Conservation (phyloP, 176 grass and related monocot genomes). For the Thalia dealbata region DNA sequence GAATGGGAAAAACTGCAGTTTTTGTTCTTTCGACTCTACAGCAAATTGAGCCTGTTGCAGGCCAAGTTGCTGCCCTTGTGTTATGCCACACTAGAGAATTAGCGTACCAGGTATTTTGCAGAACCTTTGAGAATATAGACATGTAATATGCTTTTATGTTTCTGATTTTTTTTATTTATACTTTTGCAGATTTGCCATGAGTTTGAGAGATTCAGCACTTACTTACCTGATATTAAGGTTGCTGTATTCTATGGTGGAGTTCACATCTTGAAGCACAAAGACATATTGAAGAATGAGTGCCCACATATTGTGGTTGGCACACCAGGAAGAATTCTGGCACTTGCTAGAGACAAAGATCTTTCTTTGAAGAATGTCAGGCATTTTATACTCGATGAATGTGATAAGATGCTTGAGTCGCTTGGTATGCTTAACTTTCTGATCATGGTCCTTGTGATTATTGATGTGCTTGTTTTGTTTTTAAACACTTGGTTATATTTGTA, state of each 20-base stretch:
- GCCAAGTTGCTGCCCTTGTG: constrained; percentile 85
- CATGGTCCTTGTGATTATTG: neutral
- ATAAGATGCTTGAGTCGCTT: constrained; percentile 97
- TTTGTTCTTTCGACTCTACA: constrained; percentile 93
- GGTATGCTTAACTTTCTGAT: constrained; percentile 30
- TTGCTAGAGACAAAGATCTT: constrained; percentile 84
- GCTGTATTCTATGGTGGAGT: constrained; percentile 98
- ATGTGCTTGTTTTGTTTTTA: neutral
- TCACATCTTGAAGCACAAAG: constrained; percentile 87
- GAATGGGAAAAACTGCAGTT: constrained; percentile 98
- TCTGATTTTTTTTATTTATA: neutral
- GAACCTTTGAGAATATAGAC: neutral
- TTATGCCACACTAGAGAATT: constrained; percentile 90
- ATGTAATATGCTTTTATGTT: neutral
- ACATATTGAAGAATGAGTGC: constrained; percentile 95
- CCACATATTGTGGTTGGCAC: constrained; percentile 97
- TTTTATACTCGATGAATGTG: constrained; percentile 98
- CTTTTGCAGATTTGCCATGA: constrained; percentile 75
- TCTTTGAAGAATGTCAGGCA: constrained; percentile 98
- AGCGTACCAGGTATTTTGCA: constrained; percentile 62
- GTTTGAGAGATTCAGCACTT: constrained; percentile 99
- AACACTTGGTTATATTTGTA: constrained; percentile 32
- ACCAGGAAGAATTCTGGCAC: constrained; percentile 41
- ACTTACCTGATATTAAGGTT: constrained; percentile 75
- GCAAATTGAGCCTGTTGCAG: constrained; percentile 82